Percentiles rank a stretch among this genome's conserved stretches.
Evolutionary conservation across 805 yeast species (phyloP).

Genomic region (Kazachstania kunashirensis): DNA sequence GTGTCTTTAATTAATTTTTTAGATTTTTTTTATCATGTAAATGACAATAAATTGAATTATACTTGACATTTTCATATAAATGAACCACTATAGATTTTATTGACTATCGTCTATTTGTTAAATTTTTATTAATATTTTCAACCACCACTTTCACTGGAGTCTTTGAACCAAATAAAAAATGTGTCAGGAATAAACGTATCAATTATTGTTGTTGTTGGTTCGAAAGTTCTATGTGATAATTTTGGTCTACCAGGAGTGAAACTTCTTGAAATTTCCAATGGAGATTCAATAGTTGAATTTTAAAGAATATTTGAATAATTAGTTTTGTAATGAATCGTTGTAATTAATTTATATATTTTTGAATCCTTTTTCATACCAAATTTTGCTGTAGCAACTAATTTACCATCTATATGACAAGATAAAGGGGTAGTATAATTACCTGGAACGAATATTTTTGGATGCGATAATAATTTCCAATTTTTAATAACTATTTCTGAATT

Average conservation of each 20-base stretch:
- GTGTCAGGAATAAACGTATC: background rate
- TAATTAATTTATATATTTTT: background rate
- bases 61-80: background rate
- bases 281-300: background rate
- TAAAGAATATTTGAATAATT: no score
- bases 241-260: background rate
- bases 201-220: background rate
- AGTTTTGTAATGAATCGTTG: no score
- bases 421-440: background rate
- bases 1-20: background rate
- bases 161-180: background rate
- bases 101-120: background rate
- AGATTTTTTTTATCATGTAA: background rate
- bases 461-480: background rate
- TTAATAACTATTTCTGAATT: background rate
- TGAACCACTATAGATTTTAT: background rate
- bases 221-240: background rate
- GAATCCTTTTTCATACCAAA: background rate
- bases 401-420: conserved; percentile 1
- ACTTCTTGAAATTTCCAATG: background rate
- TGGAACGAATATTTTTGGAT: background rate
- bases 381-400: background rate
- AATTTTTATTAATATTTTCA: background rate
- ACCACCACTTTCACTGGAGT: background rate
- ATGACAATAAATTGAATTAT: background rate